Evolutionary conservation across 2,329 filamentous ascomycete genomes (phyloP).

Genomic region (Colletotrichum cereale): DNA sequence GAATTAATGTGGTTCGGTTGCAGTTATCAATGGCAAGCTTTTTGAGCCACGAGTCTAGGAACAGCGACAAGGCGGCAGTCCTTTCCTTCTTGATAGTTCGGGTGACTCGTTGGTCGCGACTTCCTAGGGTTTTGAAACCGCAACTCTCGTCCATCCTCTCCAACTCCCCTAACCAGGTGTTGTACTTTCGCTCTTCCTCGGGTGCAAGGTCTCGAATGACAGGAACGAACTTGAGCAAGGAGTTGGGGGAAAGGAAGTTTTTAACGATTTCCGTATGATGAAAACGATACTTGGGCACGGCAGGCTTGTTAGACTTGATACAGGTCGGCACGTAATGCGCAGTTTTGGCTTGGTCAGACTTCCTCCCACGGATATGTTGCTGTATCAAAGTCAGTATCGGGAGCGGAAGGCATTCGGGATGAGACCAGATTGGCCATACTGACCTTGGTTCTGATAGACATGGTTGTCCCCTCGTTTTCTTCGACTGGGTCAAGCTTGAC

Average conservation of each 20-base stretch:
- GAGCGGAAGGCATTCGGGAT: not conserved
- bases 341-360: slow-evolving; percentile 55
- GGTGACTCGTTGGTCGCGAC: slow-evolving; percentile 62
- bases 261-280: slow-evolving; percentile 71
- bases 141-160: slow-evolving; percentile 69
- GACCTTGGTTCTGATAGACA: slow-evolving; percentile 67
- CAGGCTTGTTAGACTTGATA: slow-evolving; percentile 62
- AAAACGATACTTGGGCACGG: slow-evolving; percentile 70
- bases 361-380: slow-evolving; percentile 60
- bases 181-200: slow-evolving; percentile 68
- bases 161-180: slow-evolving; percentile 68
- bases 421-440: slow-evolving; percentile 28
- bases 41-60: slow-evolving; percentile 67
- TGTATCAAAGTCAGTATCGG: slow-evolving; percentile 43
- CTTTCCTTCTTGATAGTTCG: slow-evolving; percentile 65
- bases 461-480: slow-evolving; percentile 53
- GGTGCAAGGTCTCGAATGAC: slow-evolving; percentile 69
- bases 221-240: slow-evolving; percentile 71
- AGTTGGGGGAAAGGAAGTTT: slow-evolving; percentile 71
- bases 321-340: slow-evolving; percentile 56
- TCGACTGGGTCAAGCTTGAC: slow-evolving; percentile 52
- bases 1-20: slow-evolving; percentile 65
- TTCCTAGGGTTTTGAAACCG: slow-evolving; percentile 65
- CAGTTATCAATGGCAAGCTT: slow-evolving; percentile 63
- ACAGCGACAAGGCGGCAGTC: slow-evolving; percentile 63